phyloP scores from a whole-genome alignment of 768 basidiomycete genomes.

The Hebeloma cylindrosporum region DNA sequence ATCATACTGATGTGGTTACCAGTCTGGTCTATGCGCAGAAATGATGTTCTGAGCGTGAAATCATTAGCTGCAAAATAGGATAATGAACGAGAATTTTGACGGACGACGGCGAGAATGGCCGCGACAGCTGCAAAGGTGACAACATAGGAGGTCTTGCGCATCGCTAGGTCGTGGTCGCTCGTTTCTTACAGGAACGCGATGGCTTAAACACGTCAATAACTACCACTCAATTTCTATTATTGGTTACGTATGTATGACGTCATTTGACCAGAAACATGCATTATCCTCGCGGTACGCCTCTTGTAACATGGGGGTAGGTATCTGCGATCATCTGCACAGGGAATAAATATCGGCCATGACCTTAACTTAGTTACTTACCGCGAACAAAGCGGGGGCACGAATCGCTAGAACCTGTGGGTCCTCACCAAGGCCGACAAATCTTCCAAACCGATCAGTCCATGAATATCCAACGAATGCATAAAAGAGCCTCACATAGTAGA shows the following conservation, averaged over 20 bases:
- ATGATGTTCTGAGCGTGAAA: slow-evolving; percentile 49
- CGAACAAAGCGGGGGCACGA: slow-evolving; percentile 71
- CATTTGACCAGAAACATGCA: neutral
- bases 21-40: slow-evolving; percentile 58
- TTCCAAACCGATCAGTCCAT: slow-evolving; percentile 22
- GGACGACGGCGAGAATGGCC: slow-evolving; percentile 50
- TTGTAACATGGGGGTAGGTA: slow-evolving; percentile 69
- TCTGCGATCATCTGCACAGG: slow-evolving; percentile 56
- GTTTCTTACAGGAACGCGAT: neutral
- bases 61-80: neutral
- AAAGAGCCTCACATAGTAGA: slow-evolving; percentile 67
- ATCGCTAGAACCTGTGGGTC: slow-evolving; percentile 76
- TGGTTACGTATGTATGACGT: slow-evolving; percentile 2
- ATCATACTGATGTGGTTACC: slow-evolving; percentile 39
- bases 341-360: neutral
- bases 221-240: neutral
- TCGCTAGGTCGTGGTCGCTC: slow-evolving; percentile 22
- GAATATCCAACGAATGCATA: neutral
- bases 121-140: slow-evolving; percentile 59
- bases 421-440: slow-evolving; percentile 83
- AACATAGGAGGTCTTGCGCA: slow-evolving; percentile 73
- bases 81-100: slow-evolving; percentile 22
- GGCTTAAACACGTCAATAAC: slow-evolving; percentile 1
- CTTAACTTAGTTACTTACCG: slow-evolving; percentile 34
- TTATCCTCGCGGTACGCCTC: slow-evolving; percentile 48